Base-by-base conservation (phyloP, 306 rosid species). In the Arachis hypogaea region DNA sequence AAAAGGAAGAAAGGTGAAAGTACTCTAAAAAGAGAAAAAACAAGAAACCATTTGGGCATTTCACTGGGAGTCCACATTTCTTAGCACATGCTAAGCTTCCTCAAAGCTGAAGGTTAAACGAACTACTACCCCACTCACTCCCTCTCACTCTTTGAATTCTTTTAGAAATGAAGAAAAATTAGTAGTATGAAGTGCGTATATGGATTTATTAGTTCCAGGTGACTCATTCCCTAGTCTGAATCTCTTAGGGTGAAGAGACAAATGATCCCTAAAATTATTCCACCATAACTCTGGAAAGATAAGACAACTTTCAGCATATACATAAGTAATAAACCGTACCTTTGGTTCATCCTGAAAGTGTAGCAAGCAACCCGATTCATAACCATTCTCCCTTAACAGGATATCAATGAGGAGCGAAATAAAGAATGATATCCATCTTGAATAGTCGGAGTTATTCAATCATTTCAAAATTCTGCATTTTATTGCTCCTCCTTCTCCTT, bases 51-150 rank as follows among this genome's bases (percentile, higher is more conserved):
- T 56, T 56, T 7, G 44, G 59, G 64, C 7, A 56, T 63, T 36
- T 69, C 56, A 81, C 59, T 49, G 11, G 40, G 72, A 47, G 83
- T 63, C 71, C 74, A 59, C 78, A 80, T 71, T 78, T 80, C 70
- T 51, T 47, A 45, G 65, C 75, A 79, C 82, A 69, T 64, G 40
- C 81, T 68, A 38, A 52, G 79, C 78, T 75, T 41, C 62, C 36
- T 59, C 77, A 86, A 85, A 83, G 85, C 89, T 85, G 83, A 81
- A 71, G 66, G 71, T 66, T 44, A 66, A 76, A 71, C 52, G 51
- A 68, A 44, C 73, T 47, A 51, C 73, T 52, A 63, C 33, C 73
- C 57, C 68, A 50, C 30, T 56, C 40, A 64, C 67, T 59, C 52
- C 11, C 55, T 36, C 29, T 40, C 56, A 54, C 59, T 49, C 78